Evolutionary conservation across 306 rosid species (phyloP), one percentile per base, ranked within the genome.

Genomic region (Cicer chorassanicum): DNA sequence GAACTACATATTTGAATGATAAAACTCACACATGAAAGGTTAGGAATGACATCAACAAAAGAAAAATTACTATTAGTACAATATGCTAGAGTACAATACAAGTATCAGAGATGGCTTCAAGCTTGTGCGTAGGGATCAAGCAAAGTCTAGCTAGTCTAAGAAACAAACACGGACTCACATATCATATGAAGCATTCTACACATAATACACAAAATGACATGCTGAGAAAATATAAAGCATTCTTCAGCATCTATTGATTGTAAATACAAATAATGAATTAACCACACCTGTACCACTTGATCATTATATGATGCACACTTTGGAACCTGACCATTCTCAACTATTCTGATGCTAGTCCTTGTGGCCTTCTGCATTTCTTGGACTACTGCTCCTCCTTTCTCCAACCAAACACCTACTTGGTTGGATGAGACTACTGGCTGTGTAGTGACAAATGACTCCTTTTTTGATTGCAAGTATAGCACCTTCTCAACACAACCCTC

Each of bases 351-450:
- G 81, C 80, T 76, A 76, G 97, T 34, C 63, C 93, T 85, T 24
- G 97, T 93, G 76, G 76, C 83, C 78, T 85, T 90, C 70, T 93
- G 85, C 74, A 91, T 93, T 82, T 91, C 98, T 36, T 97, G 78
- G 79, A 93, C 72, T 63, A 91, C 85, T 53, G 79, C 81, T 73
- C 98, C 98, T 42, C 96, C 97, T 83, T 88, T 91, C 83, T 96
- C 24, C 24, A 21, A 21, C 24, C 1, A 21, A 21, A 2, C 24
- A 21, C 24, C 2, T 21, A 21, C 24, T 84, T 93, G 97, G 82
- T 82, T 84, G 75, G 89, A 56, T 7, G 93, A 86, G 78, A 90
- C 89, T 24, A 81, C 86, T 65, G 91, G 89, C 15, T 89, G 84
- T 54, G 97, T 93, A 65, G 79, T 81, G 65, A 81, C 81, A 68